Percentiles rank a stretch among this genome's conserved stretches.
phyloP scores from a whole-genome alignment of 2,329 filamentous ascomycete species.

The Aspergillus alliaceus region DNA sequence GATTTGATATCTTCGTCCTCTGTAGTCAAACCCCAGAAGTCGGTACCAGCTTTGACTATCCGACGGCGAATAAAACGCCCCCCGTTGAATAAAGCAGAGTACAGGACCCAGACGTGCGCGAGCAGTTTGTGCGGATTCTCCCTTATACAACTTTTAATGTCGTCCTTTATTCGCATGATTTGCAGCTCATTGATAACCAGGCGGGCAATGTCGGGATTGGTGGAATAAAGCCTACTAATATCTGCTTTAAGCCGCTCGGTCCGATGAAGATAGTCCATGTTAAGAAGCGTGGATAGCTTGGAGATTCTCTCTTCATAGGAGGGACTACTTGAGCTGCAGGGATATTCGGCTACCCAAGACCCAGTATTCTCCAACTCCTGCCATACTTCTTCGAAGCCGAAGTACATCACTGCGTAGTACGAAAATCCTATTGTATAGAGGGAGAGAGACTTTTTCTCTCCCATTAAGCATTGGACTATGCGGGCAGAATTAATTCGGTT shows the following conservation, averaged over 20 bases:
- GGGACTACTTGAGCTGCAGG: neutral
- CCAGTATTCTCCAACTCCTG: neutral
- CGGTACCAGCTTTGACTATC: neutral
- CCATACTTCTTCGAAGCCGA: neutral
- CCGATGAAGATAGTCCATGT: neutral
- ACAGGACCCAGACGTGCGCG: neutral
- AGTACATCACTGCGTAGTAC: neutral
- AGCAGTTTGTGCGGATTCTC: neutral
- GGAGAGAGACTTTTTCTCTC: neutral
- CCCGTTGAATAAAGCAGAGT: conserved; percentile 1
- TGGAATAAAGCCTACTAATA: neutral
- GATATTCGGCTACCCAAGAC: neutral
- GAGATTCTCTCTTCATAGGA: neutral
- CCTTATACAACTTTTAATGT: neutral
- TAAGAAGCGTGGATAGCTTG: neutral
- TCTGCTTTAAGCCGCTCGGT: neutral
- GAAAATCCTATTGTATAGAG: neutral
- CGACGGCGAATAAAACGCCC: neutral
- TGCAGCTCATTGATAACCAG: neutral
- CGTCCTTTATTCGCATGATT: neutral
- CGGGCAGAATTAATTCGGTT: neutral
- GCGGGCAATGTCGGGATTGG: neutral
- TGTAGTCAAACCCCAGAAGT: neutral
- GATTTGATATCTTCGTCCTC: neutral
- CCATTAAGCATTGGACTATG: neutral